phyloP scores from a whole-genome alignment of 2,329 filamentous ascomycete species.

The Metarhizium anisopliae region DNA sequence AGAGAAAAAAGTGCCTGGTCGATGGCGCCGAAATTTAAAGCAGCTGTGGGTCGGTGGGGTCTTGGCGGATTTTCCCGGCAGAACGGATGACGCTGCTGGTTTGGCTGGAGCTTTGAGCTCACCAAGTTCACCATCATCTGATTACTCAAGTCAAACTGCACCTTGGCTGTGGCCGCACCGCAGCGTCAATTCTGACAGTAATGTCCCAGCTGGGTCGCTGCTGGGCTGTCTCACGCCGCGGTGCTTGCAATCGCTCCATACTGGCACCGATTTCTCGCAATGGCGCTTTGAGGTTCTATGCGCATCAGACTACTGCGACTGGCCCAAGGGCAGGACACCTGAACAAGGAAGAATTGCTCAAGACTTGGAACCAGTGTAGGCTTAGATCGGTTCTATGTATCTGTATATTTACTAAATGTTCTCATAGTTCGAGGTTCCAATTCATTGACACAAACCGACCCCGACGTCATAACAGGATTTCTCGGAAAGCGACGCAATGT shows the following conservation, averaged over 20 bases:
- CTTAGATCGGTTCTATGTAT: neutral
- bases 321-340: conserved; percentile 3
- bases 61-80: conserved; percentile 1
- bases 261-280: conserved; percentile 7
- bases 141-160: neutral
- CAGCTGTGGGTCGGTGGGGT: conserved; percentile 3
- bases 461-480: conserved; percentile 45
- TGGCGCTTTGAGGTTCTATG: conserved; percentile 7
- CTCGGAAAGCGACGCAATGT: conserved; percentile 60
- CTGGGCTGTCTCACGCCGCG: conserved; percentile 12
- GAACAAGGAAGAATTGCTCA: conserved; percentile 16
- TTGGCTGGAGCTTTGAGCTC: neutral
- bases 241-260: neutral
- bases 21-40: conserved; percentile 27
- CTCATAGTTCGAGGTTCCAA: conserved; percentile 18
- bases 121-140: neutral
- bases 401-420: neutral
- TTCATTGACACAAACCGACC: conserved; percentile 10
- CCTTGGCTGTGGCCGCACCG: neutral
- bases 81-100: neutral
- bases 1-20: conserved; percentile 30
- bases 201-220: conserved; percentile 16
- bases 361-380: conserved; percentile 23
- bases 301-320: neutral
- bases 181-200: conserved; percentile 11